Evolutionary conservation across 345 rosid species (phyloP).

Genomic region (Syzygium aqueum): DNA sequence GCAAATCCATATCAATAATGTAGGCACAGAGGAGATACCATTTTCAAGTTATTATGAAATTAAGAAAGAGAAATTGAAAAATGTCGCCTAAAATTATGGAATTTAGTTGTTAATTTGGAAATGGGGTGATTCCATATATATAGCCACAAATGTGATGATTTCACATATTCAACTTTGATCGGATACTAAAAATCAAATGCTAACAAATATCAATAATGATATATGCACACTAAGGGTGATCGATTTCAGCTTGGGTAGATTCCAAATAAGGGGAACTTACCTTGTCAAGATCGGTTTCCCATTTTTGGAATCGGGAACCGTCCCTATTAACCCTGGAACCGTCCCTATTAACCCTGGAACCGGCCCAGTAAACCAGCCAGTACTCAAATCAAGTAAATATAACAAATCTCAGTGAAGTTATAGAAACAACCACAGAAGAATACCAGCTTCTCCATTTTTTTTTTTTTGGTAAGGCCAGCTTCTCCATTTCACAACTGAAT

Average conservation of each 20-base stretch:
- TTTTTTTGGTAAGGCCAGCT: no score
- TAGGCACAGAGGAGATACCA: background rate
- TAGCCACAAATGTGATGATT: background rate
- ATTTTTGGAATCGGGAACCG: background rate
- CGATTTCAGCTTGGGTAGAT: no score
- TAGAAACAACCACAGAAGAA: background rate
- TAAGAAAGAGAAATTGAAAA: background rate
- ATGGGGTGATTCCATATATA: background rate
- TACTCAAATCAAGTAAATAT: background rate
- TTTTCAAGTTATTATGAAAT: background rate
- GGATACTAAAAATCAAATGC: background rate
- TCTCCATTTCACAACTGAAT: background rate
- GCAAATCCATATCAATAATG: background rate
- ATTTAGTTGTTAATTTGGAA: background rate
- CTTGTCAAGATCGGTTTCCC: background rate
- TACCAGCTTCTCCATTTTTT: background rate
- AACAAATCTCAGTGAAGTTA: background rate
- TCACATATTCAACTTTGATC: background rate
- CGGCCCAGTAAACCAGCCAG: background rate
- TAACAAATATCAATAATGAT: background rate
- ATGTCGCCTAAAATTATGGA: background rate
- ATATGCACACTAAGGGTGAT: background rate
- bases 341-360: background rate
- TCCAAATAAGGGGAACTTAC: background rate
- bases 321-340: background rate